phyloP scores from a whole-genome alignment of 2,329 filamentous ascomycete genomes.

The Calonectria montana region DNA sequence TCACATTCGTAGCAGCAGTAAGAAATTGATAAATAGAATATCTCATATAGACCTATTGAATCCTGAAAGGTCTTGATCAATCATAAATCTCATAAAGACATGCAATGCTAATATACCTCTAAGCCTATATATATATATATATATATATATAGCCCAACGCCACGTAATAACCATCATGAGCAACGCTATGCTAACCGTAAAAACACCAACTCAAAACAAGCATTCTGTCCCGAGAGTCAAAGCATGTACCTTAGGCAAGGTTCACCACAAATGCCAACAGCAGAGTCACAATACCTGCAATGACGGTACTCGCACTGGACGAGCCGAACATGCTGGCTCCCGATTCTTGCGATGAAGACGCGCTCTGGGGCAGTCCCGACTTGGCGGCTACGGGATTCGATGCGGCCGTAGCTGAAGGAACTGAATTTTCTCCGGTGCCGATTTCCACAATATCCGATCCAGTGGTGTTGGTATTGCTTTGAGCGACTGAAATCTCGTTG shows the following conservation, averaged over 20 bases:
- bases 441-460: constrained; percentile 66
- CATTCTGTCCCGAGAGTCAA: not conserved
- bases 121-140: too few relatives aligned
- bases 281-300: constrained; percentile 22
- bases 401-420: constrained; percentile 67
- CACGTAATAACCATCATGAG: not conserved
- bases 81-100: not conserved
- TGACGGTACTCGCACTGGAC: not conserved
- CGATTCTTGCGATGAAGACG: not conserved
- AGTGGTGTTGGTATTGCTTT: constrained; percentile 70
- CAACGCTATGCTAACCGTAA: not conserved
- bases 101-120: not conserved
- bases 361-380: constrained; percentile 48
- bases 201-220: not conserved
- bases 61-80: not conserved
- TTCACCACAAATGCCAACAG: constrained; percentile 31
- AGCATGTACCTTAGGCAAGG: constrained; percentile 22
- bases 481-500: constrained; percentile 77
- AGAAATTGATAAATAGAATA: not conserved
- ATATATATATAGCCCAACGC: not conserved
- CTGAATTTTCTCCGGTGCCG: constrained; percentile 55
- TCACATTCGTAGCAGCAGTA: not conserved
- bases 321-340: constrained; percentile 22
- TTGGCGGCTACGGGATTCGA: constrained; percentile 61
- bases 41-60: not conserved